Conservation (phyloP, 495 filamentous ascomycete species). For the Penicillium simplicissimum region DNA sequence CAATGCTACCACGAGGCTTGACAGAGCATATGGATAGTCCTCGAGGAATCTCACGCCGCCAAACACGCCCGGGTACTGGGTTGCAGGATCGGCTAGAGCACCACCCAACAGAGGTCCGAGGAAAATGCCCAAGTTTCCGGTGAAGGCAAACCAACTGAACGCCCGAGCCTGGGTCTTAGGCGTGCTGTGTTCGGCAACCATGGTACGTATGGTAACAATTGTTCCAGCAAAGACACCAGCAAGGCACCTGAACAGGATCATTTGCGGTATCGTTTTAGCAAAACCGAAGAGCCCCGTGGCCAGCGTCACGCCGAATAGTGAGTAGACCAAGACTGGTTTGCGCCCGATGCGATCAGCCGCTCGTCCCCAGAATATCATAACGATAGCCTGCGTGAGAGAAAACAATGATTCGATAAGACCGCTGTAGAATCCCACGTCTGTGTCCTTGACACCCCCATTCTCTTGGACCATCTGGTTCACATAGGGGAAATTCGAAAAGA, state of each 20-base stretch:
- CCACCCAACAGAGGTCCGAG: constrained; percentile 66
- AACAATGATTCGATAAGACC: constrained; percentile 74
- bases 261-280: constrained; percentile 60
- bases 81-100: constrained; percentile 59
- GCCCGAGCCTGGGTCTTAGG: constrained; percentile 63
- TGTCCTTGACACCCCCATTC: constrained; percentile 54
- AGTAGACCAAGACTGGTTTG: constrained; percentile 65
- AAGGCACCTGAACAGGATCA: constrained; percentile 64
- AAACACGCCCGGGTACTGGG: constrained; percentile 58
- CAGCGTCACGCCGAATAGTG: constrained; percentile 57
- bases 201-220: constrained; percentile 67
- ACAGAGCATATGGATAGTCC: constrained; percentile 64
- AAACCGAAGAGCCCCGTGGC: constrained; percentile 63
- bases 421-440: constrained; percentile 69
- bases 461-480: constrained; percentile 69
- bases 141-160: constrained; percentile 73
- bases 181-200: constrained; percentile 70
- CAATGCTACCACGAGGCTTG: constrained; percentile 53
- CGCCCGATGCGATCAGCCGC: constrained; percentile 66
- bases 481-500: constrained; percentile 75
- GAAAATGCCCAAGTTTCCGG: constrained; percentile 68
- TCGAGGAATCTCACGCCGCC: constrained; percentile 55
- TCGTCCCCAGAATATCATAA: constrained; percentile 62
- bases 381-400: constrained; percentile 64
- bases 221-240: constrained; percentile 70